Percentiles rank a stretch among this genome's conserved stretches.
Conservation (phyloP, 73 alveolate species). For the Paramecium octaurelia region DNA sequence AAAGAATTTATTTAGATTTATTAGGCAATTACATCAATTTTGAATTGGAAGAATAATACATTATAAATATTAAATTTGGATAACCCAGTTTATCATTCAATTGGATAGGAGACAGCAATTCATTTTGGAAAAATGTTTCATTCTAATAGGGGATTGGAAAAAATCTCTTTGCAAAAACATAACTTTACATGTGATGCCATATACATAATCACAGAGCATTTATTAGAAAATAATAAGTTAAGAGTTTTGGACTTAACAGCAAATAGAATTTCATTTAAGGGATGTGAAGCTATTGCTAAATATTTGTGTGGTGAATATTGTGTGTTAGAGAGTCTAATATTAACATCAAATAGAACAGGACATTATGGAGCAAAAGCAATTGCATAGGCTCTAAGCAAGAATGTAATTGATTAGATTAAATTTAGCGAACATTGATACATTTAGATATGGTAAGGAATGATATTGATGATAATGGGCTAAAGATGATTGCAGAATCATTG, state of each 20-base stretch:
- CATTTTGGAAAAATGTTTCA: constrained; percentile 97
- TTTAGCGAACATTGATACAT: constrained; percentile 88
- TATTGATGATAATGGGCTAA: constrained; percentile 96
- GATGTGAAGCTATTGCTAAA: constrained; percentile 93
- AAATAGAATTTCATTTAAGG: constrained; percentile 94
- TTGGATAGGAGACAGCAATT: constrained; percentile 91
- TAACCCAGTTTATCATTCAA: constrained; percentile 93
- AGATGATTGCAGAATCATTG: constrained; percentile 78
- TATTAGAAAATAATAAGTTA: constrained; percentile 87
- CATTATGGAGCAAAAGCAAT: constrained; percentile 96
- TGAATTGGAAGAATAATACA: constrained; percentile 89
- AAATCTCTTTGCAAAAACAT: constrained; percentile 90
- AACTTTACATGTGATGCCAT: constrained; percentile 92
- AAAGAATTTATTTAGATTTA: neutral
- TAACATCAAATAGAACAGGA: constrained; percentile 90
- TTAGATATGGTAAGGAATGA: constrained; percentile 96
- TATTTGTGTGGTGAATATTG: constrained; percentile 88
- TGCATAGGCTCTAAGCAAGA: constrained; percentile 91
- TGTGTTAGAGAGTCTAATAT: constrained; percentile 87
- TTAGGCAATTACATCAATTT: constrained; percentile 75
- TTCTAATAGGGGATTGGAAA: constrained; percentile 85
- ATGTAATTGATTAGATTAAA: neutral
- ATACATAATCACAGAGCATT: constrained; percentile 88
- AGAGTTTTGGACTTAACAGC: constrained; percentile 95
- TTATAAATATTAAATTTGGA: constrained; percentile 95